Percentiles rank a stretch among this genome's conserved stretches.
These are phyloP conservation scores for Linum trigynum DNA, from an alignment of 345 rosid species.

Conservation along the genomic window DNA sequence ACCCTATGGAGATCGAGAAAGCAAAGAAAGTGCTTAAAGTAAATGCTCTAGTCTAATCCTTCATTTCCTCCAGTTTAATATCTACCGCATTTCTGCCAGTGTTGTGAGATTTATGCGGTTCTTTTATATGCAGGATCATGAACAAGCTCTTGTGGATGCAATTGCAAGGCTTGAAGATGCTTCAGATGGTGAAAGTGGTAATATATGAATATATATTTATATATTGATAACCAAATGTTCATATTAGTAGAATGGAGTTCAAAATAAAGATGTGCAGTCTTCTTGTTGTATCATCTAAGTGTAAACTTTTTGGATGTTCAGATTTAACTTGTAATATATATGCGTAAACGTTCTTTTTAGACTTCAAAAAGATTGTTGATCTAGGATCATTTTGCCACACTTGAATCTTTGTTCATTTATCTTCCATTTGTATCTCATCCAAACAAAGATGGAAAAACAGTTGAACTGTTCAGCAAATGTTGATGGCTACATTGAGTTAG, in stretches of 20 bases:
- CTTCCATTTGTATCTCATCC: background rate
- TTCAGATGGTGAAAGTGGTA: slow-evolving; percentile 98
- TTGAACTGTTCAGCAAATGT: too few species aligned
- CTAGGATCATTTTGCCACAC: background rate
- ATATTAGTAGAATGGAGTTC: slow-evolving; percentile 14
- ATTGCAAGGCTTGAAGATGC: slow-evolving; percentile 89
- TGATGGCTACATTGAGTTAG: background rate
- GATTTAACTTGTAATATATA: slow-evolving; percentile 18
- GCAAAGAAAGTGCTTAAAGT: slow-evolving; percentile 83
- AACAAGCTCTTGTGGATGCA: slow-evolving; percentile 78
- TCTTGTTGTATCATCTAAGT: slow-evolving; percentile 24
- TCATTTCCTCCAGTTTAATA: background rate
- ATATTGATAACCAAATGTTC: slow-evolving; percentile 22
- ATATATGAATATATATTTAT: slow-evolving; percentile 42
- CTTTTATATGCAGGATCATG: slow-evolving; percentile 58
- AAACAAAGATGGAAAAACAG: background rate
- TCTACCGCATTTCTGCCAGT: too few species aligned
- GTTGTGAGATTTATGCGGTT: slow-evolving; percentile 4
- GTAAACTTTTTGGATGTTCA: slow-evolving; percentile 23
- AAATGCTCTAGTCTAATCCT: slow-evolving; percentile 11
- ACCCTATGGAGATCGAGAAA: slow-evolving; percentile 64
- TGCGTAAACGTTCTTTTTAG: slow-evolving; percentile 18
- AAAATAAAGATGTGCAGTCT: slow-evolving; percentile 18
- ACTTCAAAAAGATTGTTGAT: slow-evolving; percentile 3
- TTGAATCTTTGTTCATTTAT: too few species aligned